Conservation (phyloP, 768 basidiomycete species). For the Leucosporidium yakuticum region DNA sequence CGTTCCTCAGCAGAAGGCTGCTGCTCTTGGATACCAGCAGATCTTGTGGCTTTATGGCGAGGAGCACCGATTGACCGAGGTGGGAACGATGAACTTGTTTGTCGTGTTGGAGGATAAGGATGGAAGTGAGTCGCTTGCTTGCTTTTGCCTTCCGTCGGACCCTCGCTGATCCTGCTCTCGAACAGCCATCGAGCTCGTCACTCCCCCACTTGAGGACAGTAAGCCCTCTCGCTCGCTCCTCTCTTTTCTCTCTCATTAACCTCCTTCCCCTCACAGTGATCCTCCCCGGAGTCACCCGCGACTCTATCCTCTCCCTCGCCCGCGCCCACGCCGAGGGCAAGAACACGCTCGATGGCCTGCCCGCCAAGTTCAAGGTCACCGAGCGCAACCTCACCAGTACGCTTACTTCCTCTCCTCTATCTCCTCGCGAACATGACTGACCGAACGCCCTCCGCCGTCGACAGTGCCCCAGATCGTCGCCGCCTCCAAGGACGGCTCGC, state of each 20-base stretch:
- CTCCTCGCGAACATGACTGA: not conserved
- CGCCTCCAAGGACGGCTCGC: slow-evolving; percentile 53
- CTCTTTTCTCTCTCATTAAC: too few relatives aligned
- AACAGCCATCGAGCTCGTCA: slow-evolving; percentile 70
- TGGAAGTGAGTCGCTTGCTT: slow-evolving; percentile 43
- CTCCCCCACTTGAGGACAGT: slow-evolving; percentile 74
- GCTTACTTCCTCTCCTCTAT: not conserved
- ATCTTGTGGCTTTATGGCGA: slow-evolving; percentile 72
- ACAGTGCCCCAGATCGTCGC: slow-evolving; percentile 49
- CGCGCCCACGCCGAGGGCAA: slow-evolving; percentile 54
- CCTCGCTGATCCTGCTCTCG: too few relatives aligned
- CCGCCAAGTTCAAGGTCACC: slow-evolving; percentile 50
- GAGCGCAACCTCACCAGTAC: slow-evolving; percentile 56
- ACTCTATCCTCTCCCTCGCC: slow-evolving; percentile 69
- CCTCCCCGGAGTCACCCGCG: slow-evolving; percentile 80
- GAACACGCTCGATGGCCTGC: slow-evolving; percentile 46
- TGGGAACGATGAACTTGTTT: slow-evolving; percentile 76
- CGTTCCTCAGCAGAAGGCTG: slow-evolving; percentile 61
- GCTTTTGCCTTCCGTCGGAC: not conserved
- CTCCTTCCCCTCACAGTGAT: slow-evolving; percentile 51
- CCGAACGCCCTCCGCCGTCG: not conserved
- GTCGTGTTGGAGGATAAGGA: slow-evolving; percentile 58
- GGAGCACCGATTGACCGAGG: slow-evolving; percentile 49
- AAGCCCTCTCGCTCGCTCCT: too few relatives aligned
- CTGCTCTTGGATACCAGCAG: slow-evolving; percentile 64